These are phyloP conservation scores for Salix purpurea DNA, from an alignment of 345 rosid species.

Conservation along the genomic window DNA sequence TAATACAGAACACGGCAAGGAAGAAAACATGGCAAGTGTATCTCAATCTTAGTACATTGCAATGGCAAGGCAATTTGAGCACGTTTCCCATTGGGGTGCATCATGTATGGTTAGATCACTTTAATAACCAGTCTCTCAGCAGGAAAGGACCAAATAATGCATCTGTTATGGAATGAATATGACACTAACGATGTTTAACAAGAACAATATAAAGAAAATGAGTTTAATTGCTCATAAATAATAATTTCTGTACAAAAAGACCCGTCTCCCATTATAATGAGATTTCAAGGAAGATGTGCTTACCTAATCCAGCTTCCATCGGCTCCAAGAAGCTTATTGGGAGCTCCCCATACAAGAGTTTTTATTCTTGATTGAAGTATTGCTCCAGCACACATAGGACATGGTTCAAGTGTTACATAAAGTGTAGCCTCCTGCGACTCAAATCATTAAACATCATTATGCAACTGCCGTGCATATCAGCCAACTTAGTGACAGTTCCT, in stretches of 20 bases:
- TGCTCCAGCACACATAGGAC: conserved; percentile 99
- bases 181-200: neutral
- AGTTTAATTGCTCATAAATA: neutral
- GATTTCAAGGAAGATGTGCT: conserved; percentile 2
- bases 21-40: neutral
- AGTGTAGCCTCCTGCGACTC: conserved; percentile 64
- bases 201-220: neutral
- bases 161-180: neutral
- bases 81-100: neutral
- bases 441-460: neutral
- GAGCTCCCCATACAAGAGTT: conserved; percentile 97
- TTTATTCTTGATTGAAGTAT: conserved; percentile 90
- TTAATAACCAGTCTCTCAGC: neutral
- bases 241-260: neutral
- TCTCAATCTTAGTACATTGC: neutral
- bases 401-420: conserved; percentile 94
- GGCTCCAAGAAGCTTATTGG: conserved; percentile 96
- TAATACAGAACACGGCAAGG: neutral
- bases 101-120: neutral
- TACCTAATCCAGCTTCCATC: conserved; percentile 98
- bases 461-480: neutral
- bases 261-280: neutral
- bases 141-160: neutral
- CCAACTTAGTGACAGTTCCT: neutral
- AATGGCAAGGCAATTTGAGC: neutral